phyloP scores from a whole-genome alignment of 2,329 filamentous ascomycete genomes.

The Ceratocystis cubensis region DNA sequence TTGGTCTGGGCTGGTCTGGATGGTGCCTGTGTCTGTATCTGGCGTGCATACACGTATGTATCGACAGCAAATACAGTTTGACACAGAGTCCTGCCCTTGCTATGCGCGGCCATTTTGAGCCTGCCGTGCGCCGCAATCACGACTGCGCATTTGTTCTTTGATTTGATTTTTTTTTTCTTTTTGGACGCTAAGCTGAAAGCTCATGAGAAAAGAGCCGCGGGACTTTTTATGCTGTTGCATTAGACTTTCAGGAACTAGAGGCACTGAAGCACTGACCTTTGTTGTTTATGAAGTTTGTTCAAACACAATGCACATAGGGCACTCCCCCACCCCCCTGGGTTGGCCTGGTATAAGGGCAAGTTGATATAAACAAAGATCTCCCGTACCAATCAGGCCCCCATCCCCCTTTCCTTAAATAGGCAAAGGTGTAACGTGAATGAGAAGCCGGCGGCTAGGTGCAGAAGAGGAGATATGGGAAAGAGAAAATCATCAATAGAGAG shows the following conservation, averaged over 20 bases:
- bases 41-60: neutral
- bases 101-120: neutral
- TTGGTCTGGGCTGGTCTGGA: neutral
- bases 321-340: neutral
- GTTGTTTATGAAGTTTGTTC: neutral
- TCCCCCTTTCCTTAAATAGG: neutral
- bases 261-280: neutral
- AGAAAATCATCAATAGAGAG: neutral
- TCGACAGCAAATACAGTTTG: too few relatives aligned
- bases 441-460: neutral
- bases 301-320: neutral
- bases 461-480: neutral
- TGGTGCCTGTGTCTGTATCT: neutral
- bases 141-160: neutral
- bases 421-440: neutral
- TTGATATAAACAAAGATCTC: neutral
- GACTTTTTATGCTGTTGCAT: conserved; percentile 1
- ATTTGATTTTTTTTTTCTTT: neutral
- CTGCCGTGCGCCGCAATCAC: neutral
- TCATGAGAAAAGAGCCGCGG: neutral
- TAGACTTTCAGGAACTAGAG: neutral
- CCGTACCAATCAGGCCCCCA: neutral
- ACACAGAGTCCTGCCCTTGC: neutral
- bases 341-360: neutral
- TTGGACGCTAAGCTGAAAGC: neutral